Evolutionary conservation across 345 rosid species (phyloP).

Genomic region (Arabis alpina): DNA sequence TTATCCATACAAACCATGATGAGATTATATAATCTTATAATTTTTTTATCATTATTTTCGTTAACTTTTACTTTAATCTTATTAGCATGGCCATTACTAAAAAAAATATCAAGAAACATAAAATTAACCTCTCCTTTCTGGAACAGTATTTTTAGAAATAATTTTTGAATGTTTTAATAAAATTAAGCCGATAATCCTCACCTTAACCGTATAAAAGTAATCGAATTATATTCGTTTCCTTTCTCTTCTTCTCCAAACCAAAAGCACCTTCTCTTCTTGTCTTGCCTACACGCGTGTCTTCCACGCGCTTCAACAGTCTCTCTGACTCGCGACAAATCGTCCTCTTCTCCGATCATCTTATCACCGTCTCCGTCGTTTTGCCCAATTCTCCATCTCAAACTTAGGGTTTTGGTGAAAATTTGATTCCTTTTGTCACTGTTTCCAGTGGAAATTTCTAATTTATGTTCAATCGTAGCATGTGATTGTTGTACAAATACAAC

Average conservation of each 20-base stretch:
- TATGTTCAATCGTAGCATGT: slow-evolving; percentile 27
- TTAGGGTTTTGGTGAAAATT: slow-evolving; percentile 26
- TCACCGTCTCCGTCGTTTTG: background rate
- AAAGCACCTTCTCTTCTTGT: background rate
- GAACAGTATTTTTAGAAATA: too few species aligned
- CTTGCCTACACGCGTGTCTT: background rate
- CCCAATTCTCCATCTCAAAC: slow-evolving; percentile 3
- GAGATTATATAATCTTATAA: too few species aligned
- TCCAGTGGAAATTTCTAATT: background rate
- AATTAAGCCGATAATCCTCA: too few species aligned
- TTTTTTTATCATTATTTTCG: too few species aligned
- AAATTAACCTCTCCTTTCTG: too few species aligned
- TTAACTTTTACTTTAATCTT: too few species aligned
- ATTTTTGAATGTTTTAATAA: too few species aligned
- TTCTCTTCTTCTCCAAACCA: background rate
- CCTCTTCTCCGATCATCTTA: slow-evolving; percentile 27
- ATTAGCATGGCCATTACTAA: too few species aligned
- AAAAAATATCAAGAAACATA: too few species aligned
- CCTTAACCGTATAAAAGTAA: too few species aligned
- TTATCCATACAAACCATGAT: too few species aligned
- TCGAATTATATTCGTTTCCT: background rate
- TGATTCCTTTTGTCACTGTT: background rate
- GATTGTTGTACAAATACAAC: slow-evolving; percentile 22
- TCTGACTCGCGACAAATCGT: background rate
- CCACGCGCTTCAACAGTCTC: slow-evolving; percentile 30